These are phyloP conservation scores for Panicum virgatum DNA, from an alignment of 202 grass and related monocot species.

Conservation along the genomic window DNA sequence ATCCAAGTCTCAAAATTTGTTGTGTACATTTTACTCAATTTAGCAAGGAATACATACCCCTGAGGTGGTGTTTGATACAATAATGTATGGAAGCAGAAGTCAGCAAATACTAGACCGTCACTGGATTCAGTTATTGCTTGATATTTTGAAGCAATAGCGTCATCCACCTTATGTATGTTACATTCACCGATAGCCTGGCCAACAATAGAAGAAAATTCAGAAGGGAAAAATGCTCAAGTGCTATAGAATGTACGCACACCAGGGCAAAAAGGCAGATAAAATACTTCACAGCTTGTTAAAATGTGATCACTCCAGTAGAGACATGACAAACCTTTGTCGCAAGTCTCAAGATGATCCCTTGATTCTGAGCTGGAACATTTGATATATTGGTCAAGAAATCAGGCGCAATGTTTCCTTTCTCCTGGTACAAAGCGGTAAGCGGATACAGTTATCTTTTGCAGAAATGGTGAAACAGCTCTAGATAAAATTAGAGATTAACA, in stretches of 20 bases:
- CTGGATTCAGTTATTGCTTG: constrained; percentile 54
- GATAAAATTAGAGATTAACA: constrained; percentile 14
- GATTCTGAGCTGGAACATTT: constrained; percentile 74
- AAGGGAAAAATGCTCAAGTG: background rate
- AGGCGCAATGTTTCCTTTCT: constrained; percentile 71
- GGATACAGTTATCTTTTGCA: constrained; percentile 15
- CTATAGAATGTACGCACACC: constrained; percentile 5
- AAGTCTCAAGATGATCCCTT: constrained; percentile 83
- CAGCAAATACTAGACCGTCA: constrained; percentile 70
- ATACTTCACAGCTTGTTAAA: constrained; percentile 1
- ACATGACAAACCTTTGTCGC: constrained; percentile 64
- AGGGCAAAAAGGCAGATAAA: background rate
- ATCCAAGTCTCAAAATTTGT: background rate
- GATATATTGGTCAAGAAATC: constrained; percentile 79
- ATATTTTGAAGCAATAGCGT: constrained; percentile 67
- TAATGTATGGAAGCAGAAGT: constrained; percentile 82
- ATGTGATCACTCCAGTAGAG: background rate
- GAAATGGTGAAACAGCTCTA: background rate
- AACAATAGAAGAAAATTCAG: constrained; percentile 11
- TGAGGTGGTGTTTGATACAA: constrained; percentile 76
- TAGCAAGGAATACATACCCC: constrained; percentile 58
- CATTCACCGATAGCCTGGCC: constrained; percentile 82
- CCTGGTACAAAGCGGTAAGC: constrained; percentile 45
- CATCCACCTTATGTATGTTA: constrained; percentile 66
- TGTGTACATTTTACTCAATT: constrained; percentile 17